Conservation (phyloP, 2,329 filamentous ascomycete genomes). For the Xylariales sp. region DNA sequence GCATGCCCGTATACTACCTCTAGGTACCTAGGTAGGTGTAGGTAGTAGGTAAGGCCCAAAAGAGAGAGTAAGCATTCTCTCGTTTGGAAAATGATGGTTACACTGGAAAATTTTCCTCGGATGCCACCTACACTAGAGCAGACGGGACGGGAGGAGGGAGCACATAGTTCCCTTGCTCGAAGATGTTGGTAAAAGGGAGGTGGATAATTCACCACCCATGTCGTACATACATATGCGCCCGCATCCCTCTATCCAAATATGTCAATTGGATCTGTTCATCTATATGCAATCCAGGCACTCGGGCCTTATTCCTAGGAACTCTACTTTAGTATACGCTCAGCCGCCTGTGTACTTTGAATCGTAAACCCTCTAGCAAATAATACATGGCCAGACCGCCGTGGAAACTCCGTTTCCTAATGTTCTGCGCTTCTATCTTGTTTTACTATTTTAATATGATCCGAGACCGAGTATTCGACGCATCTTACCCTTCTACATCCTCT, state of each 20-base stretch:
- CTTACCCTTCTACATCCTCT: neutral
- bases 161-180: neutral
- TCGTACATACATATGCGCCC: too few species aligned
- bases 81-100: too few species aligned
- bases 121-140: too few species aligned
- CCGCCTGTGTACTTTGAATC: constrained; percentile 28
- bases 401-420: constrained; percentile 13
- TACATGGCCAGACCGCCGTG: constrained; percentile 22
- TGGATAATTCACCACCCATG: neutral
- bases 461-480: neutral
- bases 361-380: constrained; percentile 33
- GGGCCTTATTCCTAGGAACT: constrained; percentile 20
- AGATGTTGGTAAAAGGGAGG: neutral
- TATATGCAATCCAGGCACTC: constrained; percentile 34
- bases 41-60: too few species aligned
- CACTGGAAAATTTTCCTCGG: too few species aligned
- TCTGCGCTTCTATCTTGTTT: constrained; percentile 15
- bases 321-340: constrained; percentile 29
- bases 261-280: constrained; percentile 19
- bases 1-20: too few species aligned
- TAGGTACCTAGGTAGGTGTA: too few species aligned
- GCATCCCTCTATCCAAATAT: constrained; percentile 12
- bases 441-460: neutral
- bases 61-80: too few species aligned
- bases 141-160: too few species aligned